Evolutionary conservation across 495 filamentous ascomycete species (phyloP).

Genomic region (Aspergillus haitiensis): DNA sequence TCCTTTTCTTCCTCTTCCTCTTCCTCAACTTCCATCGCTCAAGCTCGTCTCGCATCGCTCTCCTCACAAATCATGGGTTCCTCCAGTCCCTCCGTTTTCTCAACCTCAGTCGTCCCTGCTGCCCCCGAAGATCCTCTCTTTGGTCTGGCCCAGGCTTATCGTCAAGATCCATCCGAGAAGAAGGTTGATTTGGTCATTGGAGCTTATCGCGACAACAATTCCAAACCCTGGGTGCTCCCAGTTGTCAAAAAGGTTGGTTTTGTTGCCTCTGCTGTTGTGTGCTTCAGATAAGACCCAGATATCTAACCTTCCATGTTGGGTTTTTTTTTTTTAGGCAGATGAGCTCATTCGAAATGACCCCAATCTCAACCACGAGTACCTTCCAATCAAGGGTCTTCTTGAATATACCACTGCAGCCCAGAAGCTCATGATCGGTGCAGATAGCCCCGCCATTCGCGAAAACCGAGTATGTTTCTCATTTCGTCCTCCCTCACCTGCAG

Average conservation of each 20-base stretch:
- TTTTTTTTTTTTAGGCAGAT: constrained; percentile 66
- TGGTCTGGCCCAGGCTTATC: constrained; percentile 85
- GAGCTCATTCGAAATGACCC: constrained; percentile 84
- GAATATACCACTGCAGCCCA: constrained; percentile 85
- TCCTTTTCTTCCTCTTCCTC: constrained; percentile 27
- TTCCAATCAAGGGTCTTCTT: constrained; percentile 87
- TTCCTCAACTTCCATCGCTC: constrained; percentile 30
- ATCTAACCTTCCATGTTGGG: constrained; percentile 16
- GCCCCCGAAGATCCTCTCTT: constrained; percentile 97
- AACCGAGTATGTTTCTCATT: constrained; percentile 60
- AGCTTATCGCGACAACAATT: constrained; percentile 91
- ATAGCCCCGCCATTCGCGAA: constrained; percentile 79
- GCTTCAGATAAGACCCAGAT: neutral
- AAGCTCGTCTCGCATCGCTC: constrained; percentile 43
- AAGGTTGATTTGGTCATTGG: constrained; percentile 98
- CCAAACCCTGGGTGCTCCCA: constrained; percentile 97
- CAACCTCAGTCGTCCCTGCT: constrained; percentile 75
- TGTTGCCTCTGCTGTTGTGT: too few relatives aligned
- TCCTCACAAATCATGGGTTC: constrained; percentile 50
- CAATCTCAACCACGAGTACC: constrained; percentile 94
- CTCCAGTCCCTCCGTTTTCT: constrained; percentile 63
- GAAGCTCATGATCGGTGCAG: constrained; percentile 79
- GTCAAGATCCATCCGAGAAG: constrained; percentile 75
- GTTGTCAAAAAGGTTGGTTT: constrained; percentile 85
- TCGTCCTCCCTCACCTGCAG: too few relatives aligned